A percentile compares a stretch with the other conserved stretches of the same genome.
phyloP scores from a whole-genome alignment of 768 basidiomycete genomes.

The Tulasnella sp. region DNA sequence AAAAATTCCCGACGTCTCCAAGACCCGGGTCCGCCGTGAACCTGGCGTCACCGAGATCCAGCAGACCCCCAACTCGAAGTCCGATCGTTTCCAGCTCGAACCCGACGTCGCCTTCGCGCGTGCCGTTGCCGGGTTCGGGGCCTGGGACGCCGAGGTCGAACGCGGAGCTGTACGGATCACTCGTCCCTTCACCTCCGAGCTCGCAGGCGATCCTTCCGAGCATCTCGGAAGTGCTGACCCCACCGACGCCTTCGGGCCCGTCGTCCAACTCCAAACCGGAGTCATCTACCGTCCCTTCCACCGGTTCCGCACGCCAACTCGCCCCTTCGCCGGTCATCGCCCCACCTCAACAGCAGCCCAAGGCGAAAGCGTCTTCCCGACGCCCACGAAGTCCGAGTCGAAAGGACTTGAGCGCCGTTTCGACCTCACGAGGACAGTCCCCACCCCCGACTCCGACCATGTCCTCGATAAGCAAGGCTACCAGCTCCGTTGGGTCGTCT shows the following conservation, averaged over 20 bases:
- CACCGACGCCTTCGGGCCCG: neutral
- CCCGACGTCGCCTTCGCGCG: neutral
- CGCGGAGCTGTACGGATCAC: slow-evolving; percentile 4
- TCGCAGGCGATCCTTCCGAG: neutral
- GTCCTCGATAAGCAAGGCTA: neutral
- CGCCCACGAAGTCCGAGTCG: neutral
- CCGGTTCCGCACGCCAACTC: neutral
- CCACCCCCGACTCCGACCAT: slow-evolving; percentile 6
- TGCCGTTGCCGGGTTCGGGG: neutral
- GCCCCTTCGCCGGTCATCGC: neutral
- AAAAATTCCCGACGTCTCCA: neutral
- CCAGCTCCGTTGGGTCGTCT: neutral
- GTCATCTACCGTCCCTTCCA: neutral
- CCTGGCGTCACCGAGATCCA: neutral
- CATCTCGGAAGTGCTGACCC: neutral
- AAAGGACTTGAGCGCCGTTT: neutral
- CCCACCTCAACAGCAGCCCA: neutral
- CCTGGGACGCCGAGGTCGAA: neutral
- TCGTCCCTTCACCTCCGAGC: neutral
- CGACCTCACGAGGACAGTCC: neutral
- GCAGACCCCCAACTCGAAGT: neutral
- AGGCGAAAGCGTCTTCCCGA: neutral
- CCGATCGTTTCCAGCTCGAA: slow-evolving; percentile 9
- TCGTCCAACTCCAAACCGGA: neutral
- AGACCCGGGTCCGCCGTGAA: neutral